These are phyloP conservation scores for Candida awuae DNA, from an alignment of 805 yeast genomes.

Conservation along the genomic window DNA sequence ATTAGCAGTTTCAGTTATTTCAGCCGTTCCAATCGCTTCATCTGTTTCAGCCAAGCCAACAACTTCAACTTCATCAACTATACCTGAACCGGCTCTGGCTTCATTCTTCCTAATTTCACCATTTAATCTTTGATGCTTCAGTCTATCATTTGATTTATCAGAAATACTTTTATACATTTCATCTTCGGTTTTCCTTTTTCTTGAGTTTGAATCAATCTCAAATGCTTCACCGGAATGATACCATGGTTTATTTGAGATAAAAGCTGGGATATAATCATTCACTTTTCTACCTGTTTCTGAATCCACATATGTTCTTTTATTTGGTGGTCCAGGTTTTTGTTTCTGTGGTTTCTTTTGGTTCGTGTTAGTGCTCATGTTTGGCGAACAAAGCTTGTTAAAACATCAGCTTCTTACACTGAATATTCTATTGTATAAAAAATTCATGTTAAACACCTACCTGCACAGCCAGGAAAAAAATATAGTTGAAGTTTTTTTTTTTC, in stretches of 20 bases:
- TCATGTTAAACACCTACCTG: too few species aligned
- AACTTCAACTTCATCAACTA: constrained; percentile 35
- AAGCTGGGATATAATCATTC: constrained; percentile 34
- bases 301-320: constrained; percentile 13
- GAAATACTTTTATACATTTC: constrained; percentile 15
- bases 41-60: too few species aligned
- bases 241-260: constrained; percentile 35
- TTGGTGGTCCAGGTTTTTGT: constrained; percentile 3
- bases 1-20: too few species aligned
- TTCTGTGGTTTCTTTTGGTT: background rate
- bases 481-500: background rate
- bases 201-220: constrained; percentile 21
- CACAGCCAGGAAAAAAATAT: constrained; percentile 1
- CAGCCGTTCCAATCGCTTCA: too few species aligned
- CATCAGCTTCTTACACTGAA: too few species aligned
- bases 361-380: constrained; percentile 1
- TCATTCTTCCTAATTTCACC: constrained; percentile 38
- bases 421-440: too few species aligned
- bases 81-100: constrained; percentile 51
- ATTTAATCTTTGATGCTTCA: constrained; percentile 50
- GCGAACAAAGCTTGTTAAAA: background rate
- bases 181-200: constrained; percentile 23
- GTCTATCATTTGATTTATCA: constrained; percentile 32
- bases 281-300: constrained; percentile 20
- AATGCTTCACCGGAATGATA: constrained; percentile 26